Conservation (phyloP, 192 early-diverging fungal genomes). For the Dissophora ornata region DNA sequence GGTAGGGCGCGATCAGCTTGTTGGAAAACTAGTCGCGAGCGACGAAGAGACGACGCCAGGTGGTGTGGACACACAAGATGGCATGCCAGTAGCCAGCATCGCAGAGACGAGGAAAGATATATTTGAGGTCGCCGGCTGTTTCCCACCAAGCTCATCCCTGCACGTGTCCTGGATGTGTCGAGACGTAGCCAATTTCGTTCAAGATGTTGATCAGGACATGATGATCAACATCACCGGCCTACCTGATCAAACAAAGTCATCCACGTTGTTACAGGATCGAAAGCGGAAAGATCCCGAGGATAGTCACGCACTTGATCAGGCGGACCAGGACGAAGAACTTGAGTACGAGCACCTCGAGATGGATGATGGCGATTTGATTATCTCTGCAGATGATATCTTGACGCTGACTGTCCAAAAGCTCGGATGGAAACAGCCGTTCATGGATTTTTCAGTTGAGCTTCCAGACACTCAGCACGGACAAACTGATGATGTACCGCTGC, state of each 20-base stretch:
- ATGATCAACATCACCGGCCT: conserved; percentile 26
- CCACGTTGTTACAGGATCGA: conserved; percentile 31
- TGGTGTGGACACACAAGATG: neutral
- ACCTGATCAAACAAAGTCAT: conserved; percentile 41
- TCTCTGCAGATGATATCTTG: conserved; percentile 14
- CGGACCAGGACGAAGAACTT: conserved; percentile 11
- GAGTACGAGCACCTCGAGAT: conserved; percentile 46
- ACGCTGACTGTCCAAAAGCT: conserved; percentile 23
- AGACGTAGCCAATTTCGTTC: conserved; percentile 17
- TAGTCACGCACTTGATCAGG: conserved; percentile 12
- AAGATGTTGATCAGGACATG: conserved; percentile 41
- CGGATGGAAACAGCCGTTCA: conserved; percentile 46
- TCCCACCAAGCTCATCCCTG: conserved; percentile 34
- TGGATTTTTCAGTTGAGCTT: conserved; percentile 15
- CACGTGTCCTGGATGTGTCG: conserved; percentile 43
- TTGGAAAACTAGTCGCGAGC: conserved; percentile 3
- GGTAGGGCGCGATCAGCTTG: conserved; percentile 25
- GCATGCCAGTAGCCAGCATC: no score
- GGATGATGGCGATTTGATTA: conserved; percentile 41
- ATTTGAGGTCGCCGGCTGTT: conserved; percentile 41
- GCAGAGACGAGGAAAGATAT: neutral
- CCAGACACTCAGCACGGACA: conserved; percentile 7
- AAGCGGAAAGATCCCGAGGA: conserved; percentile 46
- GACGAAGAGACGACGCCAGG: neutral
- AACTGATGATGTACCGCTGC: conserved; percentile 7